Base-by-base conservation (phyloP, 495 filamentous ascomycete species). In the Entonaema liquescens region DNA sequence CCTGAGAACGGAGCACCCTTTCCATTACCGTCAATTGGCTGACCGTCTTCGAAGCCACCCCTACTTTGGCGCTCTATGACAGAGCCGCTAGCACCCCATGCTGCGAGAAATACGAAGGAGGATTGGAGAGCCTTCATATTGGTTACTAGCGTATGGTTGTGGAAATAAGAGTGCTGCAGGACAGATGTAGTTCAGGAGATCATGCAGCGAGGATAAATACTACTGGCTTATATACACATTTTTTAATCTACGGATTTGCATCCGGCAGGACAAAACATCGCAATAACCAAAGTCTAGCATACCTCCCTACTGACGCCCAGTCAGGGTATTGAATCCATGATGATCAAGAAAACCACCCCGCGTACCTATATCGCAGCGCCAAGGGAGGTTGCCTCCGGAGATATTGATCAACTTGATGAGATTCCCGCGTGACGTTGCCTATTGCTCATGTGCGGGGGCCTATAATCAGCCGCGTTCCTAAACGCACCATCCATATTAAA, bases 1-100 rank as follows among this genome's bases (percentile, higher is more conserved):
- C 87, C 87, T 21, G 83, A 65, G 23, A 89, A 78, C 17, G 85
- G 86, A 53, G 80, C 87, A 1, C 86, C 86, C 72, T 86, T 89
- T 38, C 85, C 86, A 42, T 81, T 84, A 6, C 74, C 79, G 62
- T 85, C 84, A 62, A 86, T 84, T 19, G 88, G 87, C 70, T 89
- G 78, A 11, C 85, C 87, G 35, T 85, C 67, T 3, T 61, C 69
- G 65, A 85, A 87, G 59, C 75, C 76, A 7, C 69, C 68, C n/a
- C 67, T 54, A 42, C 70, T 75, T 26, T 80, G 70, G 35, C 77
- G 62, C 65, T 74, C 59, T 42, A 76, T 67, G 21, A 65, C 71
- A 28, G 68, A 68, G 17, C 64, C 65, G 17, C 62, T 57, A 21
- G 33, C 65, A 56, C 62, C 68, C 26, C 29, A 66, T 29, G 54